Percentiles rank a stretch among this genome's conserved stretches.
Conservation (phyloP, 1,139 yeast genomes). For the Candida smagusa region DNA sequence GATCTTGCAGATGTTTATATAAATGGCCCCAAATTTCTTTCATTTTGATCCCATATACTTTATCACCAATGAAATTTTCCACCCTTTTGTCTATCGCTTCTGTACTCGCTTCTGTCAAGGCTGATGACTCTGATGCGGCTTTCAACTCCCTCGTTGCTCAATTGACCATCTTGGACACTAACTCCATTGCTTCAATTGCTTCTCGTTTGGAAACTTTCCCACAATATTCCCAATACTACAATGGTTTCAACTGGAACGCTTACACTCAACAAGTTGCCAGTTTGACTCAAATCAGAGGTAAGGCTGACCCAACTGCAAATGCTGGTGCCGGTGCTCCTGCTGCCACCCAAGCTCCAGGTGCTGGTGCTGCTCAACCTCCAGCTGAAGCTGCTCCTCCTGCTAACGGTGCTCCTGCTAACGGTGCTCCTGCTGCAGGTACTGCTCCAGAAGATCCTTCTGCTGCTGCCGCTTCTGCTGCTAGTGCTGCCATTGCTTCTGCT, state of each 20-base stretch:
- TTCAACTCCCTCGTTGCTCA: conserved; percentile 4
- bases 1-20: no score
- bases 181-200: conserved; percentile 8
- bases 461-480: conserved; percentile 7
- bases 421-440: conserved; percentile 1
- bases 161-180: conserved; percentile 6
- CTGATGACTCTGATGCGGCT: conserved; percentile 4
- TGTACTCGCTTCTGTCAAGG: conserved; percentile 4
- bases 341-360: conserved; percentile 2
- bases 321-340: conserved; percentile 3
- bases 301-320: conserved; percentile 2
- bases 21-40: no score
- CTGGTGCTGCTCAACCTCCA: conserved; percentile 4
- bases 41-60: background rate
- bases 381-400: conserved; percentile 5
- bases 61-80: conserved; percentile 1
- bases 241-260: conserved; percentile 8
- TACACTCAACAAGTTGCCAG: conserved; percentile 7
- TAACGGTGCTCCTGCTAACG: conserved; percentile 2
- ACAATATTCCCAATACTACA: conserved; percentile 1
- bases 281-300: conserved; percentile 4
- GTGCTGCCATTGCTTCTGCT: conserved; percentile 3
- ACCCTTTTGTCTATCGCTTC: conserved; percentile 5
- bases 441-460: conserved; percentile 3
- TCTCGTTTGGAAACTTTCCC: conserved; percentile 3